phyloP scores from a whole-genome alignment of 306 rosid species.

The Cucurbita maxima region DNA sequence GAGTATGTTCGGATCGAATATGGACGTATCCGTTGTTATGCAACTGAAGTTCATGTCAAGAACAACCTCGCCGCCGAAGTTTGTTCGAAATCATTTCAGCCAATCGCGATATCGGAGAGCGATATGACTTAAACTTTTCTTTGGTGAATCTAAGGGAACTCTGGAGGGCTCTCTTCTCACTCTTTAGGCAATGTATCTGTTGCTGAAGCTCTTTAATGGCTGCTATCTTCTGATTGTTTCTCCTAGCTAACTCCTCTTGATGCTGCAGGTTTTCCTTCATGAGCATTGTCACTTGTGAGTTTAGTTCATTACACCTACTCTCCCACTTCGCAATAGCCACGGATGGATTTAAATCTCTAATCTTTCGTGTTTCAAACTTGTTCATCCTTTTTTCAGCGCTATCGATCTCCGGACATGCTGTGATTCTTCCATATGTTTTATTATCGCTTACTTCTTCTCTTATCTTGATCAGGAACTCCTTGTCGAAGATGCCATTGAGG shows the following conservation, averaged over 20 bases:
- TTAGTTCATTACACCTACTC: conserved; percentile 9
- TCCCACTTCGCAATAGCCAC: conserved; percentile 10
- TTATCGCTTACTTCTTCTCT: neutral
- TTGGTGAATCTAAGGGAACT: conserved; percentile 19
- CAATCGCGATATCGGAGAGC: conserved; percentile 16
- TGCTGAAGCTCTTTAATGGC: conserved; percentile 31
- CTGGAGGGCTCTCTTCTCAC: conserved; percentile 26
- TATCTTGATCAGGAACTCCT: neutral
- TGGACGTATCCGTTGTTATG: neutral
- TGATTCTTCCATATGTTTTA: neutral
- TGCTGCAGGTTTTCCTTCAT: conserved; percentile 28
- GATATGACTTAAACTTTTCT: conserved; percentile 17
- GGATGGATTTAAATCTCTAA: neutral
- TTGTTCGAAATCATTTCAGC: conserved; percentile 14
- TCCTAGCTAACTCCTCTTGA: conserved; percentile 27
- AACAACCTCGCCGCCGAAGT: conserved; percentile 23
- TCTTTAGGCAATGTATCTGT: conserved; percentile 29
- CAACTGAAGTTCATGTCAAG: conserved; percentile 14
- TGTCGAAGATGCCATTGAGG: neutral
- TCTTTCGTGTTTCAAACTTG: neutral
- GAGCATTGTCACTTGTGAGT: conserved; percentile 27
- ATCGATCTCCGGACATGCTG: neutral
- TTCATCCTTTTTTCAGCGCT: neutral
- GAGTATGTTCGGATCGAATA: neutral
- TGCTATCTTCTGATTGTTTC: conserved; percentile 44